These are phyloP conservation scores for Capronia americana DNA, from an alignment of 2,329 filamentous ascomycete species.

Conservation along the genomic window DNA sequence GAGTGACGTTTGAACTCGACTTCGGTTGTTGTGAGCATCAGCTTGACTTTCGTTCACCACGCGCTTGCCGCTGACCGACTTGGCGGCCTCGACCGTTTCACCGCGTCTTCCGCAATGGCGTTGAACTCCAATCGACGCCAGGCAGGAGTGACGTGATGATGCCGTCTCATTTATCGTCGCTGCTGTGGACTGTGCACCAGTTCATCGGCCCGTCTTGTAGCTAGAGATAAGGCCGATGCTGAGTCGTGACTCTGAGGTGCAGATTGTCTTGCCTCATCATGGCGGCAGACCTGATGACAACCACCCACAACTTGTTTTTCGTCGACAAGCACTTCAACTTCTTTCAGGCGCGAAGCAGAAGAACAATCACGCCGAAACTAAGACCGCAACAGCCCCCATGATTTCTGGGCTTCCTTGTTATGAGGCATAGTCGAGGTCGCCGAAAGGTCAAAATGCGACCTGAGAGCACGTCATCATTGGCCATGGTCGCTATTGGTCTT, in stretches of 20 bases:
- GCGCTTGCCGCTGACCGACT: conserved; percentile 18
- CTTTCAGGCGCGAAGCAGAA: neutral
- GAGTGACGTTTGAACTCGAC: neutral
- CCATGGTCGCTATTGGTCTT: conserved; percentile 6
- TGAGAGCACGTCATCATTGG: conserved; percentile 16
- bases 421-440: neutral
- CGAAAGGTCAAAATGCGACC: neutral
- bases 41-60: neutral
- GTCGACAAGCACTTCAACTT: neutral
- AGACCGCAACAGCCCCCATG: neutral
- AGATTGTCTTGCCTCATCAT: conserved; percentile 17
- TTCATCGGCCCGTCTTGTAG: neutral
- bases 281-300: neutral
- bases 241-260: neutral
- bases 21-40: neutral
- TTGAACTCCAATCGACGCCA: conserved; percentile 27
- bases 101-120: conserved; percentile 1
- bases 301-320: neutral
- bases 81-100: conserved; percentile 28
- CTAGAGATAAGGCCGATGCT: neutral
- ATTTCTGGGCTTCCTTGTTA: neutral
- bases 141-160: conserved; percentile 20
- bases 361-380: neutral
- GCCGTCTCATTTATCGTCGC: conserved; percentile 19
- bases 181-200: neutral